These are phyloP conservation scores for Pichia sp. DNA, from an alignment of 1,139 yeast species.

Conservation along the genomic window DNA sequence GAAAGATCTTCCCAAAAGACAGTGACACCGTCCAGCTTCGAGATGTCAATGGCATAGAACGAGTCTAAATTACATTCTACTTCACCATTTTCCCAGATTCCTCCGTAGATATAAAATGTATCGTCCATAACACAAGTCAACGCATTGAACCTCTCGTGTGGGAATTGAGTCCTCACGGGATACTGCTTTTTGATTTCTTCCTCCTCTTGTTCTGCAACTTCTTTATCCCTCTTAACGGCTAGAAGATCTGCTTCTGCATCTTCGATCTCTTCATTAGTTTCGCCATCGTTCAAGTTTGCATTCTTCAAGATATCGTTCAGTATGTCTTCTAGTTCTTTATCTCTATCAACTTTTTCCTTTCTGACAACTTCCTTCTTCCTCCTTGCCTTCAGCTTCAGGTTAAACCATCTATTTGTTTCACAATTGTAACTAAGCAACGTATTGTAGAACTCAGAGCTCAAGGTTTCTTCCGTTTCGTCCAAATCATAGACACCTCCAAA, in stretches of 20 bases:
- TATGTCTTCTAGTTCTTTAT: slow-evolving; percentile 78
- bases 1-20: slow-evolving; percentile 84
- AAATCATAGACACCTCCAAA: slow-evolving; percentile 96
- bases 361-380: slow-evolving; percentile 45
- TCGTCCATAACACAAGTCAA: slow-evolving; percentile 85
- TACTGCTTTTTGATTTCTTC: slow-evolving; percentile 43
- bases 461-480: slow-evolving; percentile 90
- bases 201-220: slow-evolving; percentile 29
- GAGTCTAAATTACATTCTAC: slow-evolving; percentile 81
- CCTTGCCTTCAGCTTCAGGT: slow-evolving; percentile 60
- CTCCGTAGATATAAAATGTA: slow-evolving; percentile 81
- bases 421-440: slow-evolving; percentile 76
- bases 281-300: slow-evolving; percentile 56
- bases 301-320: slow-evolving; percentile 70
- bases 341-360: slow-evolving; percentile 53
- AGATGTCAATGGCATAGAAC: slow-evolving; percentile 79
- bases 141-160: slow-evolving; percentile 88
- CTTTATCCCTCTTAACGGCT: not conserved
- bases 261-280: slow-evolving; percentile 34
- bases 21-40: slow-evolving; percentile 81
- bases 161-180: slow-evolving; percentile 58
- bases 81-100: slow-evolving; percentile 85
- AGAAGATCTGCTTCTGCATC: slow-evolving; percentile 34
- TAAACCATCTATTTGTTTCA: slow-evolving; percentile 87
- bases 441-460: slow-evolving; percentile 82